phyloP scores from a whole-genome alignment of 495 filamentous ascomycete species.

The Rusavskia elegans region DNA sequence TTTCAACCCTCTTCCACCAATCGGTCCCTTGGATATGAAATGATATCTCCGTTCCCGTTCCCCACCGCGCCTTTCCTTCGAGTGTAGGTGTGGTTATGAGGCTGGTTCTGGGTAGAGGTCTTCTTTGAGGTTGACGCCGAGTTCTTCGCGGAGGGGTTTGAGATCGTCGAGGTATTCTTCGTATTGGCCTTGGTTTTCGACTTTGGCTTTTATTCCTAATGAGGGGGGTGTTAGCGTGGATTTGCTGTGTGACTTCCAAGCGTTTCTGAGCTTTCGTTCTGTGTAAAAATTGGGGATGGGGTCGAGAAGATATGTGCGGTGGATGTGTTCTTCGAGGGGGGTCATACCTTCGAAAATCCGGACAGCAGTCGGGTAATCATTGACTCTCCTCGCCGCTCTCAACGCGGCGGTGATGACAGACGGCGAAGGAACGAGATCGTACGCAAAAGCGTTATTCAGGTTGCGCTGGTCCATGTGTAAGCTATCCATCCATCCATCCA shows the following conservation, averaged over 20 bases:
- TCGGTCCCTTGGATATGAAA: too few species aligned
- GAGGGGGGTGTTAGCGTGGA: conserved; percentile 1
- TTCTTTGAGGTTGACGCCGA: conserved; percentile 84
- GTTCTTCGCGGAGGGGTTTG: conserved; percentile 78
- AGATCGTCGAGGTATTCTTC: conserved; percentile 92
- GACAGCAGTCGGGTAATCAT: conserved; percentile 96
- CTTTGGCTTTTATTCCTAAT: conserved; percentile 94
- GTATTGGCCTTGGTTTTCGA: conserved; percentile 95
- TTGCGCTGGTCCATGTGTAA: conserved; percentile 51
- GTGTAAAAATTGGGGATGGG: too few species aligned
- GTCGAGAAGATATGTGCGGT: too few species aligned
- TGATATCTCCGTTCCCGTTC: too few species aligned
- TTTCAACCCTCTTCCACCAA: too few species aligned
- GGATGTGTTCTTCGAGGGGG: background rate
- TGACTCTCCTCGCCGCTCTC: conserved; percentile 81
- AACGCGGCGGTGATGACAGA: conserved; percentile 85
- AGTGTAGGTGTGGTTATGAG: too few species aligned
- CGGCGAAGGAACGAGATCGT: conserved; percentile 94
- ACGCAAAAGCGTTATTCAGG: conserved; percentile 99
- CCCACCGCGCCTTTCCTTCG: too few species aligned
- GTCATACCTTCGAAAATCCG: conserved; percentile 87
- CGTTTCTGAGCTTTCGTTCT: background rate
- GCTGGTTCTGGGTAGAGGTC: conserved; percentile 57
- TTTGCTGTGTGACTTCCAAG: too few species aligned
- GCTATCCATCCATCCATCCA: background rate